These are phyloP conservation scores for Coemansia sp. DNA, from an alignment of 192 early-diverging fungal species.

Conservation along the genomic window DNA sequence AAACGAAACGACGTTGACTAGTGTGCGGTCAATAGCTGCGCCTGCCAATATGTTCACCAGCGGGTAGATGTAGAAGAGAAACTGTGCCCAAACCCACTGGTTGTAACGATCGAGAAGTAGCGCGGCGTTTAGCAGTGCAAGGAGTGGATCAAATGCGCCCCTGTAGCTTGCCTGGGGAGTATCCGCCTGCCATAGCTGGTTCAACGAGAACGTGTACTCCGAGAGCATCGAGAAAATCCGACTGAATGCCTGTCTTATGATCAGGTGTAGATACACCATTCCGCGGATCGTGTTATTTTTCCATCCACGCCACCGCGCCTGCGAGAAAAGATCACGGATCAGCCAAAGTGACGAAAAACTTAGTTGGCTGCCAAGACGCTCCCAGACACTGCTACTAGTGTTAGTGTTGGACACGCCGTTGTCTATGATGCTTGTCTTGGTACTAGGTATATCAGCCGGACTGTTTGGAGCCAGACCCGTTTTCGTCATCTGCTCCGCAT, in stretches of 20 bases:
- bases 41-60: conserved; percentile 50
- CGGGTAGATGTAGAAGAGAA: conserved; percentile 51
- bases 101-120: conserved; percentile 47
- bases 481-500: background rate
- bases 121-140: conserved; percentile 32
- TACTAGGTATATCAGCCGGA: background rate
- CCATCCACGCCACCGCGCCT: conserved; percentile 52
- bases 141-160: conserved; percentile 40
- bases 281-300: conserved; percentile 47
- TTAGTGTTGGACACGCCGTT: background rate
- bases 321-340: conserved; percentile 52
- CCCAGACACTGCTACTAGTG: conserved; percentile 6
- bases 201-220: conserved; percentile 55
- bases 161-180: conserved; percentile 31
- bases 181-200: conserved; percentile 49
- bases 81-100: conserved; percentile 54
- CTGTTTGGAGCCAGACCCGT: background rate
- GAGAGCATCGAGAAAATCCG: conserved; percentile 47
- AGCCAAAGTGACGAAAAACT: conserved; percentile 54
- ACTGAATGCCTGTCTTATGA: conserved; percentile 44
- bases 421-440: background rate
- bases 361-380: conserved; percentile 46
- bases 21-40: conserved; percentile 44
- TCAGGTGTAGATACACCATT: conserved; percentile 49
- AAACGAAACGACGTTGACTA: conserved; percentile 44